Percentiles rank a stretch among this genome's conserved stretches.
These are phyloP conservation scores for Oryza punctata DNA, from an alignment of 176 grass and related monocot species.

Conservation along the genomic window DNA sequence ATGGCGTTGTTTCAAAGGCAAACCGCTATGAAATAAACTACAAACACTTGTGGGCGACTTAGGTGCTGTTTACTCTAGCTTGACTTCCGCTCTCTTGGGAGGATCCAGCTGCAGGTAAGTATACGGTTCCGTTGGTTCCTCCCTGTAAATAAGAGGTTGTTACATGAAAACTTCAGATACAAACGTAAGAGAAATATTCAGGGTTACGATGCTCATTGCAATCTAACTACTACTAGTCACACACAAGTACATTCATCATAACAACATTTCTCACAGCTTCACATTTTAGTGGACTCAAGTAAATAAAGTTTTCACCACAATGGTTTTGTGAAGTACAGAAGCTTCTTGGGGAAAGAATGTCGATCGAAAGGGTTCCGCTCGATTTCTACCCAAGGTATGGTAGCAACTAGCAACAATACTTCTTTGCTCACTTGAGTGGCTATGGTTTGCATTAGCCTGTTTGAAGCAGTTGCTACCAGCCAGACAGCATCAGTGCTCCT, in stretches of 20 bases:
- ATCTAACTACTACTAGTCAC: neutral
- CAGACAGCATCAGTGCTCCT: neutral
- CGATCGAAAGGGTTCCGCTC: neutral
- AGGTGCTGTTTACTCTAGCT: conserved; percentile 55
- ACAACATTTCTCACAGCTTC: neutral
- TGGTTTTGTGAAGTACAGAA: neutral
- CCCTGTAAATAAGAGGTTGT: conserved; percentile 58
- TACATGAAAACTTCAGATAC: neutral
- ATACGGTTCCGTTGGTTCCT: conserved; percentile 75
- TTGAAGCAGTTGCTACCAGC: neutral
- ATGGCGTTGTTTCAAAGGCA: neutral
- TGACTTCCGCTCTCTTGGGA: conserved; percentile 65
- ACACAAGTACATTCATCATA: neutral
- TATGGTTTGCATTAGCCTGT: neutral
- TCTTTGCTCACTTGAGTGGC: neutral
- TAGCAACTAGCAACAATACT: neutral
- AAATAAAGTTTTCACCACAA: neutral
- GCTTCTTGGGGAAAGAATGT: neutral
- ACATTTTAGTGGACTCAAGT: neutral
- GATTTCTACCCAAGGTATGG: neutral
- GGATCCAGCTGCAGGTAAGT: conserved; percentile 78
- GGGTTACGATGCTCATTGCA: neutral
- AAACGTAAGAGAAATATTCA: conserved; percentile 1
- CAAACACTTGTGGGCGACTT: neutral
- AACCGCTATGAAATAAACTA: neutral